These are phyloP conservation scores for Phylloporus sp. DNA, from an alignment of 768 basidiomycete genomes.

Conservation along the genomic window DNA sequence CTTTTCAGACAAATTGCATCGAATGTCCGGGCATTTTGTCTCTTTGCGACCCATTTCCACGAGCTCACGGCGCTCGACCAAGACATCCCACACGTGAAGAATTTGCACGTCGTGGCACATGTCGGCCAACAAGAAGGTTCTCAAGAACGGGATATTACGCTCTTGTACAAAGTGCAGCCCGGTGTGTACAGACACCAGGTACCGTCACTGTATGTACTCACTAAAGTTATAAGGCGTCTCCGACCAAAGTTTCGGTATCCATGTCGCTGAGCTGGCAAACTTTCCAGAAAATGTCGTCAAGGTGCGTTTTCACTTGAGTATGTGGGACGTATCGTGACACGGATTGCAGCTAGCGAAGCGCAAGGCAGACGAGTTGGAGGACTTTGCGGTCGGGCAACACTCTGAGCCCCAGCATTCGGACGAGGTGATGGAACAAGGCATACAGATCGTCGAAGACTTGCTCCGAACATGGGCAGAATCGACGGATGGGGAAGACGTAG, in stretches of 20 bases:
- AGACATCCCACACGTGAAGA: slow-evolving; percentile 82
- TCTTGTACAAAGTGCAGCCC: slow-evolving; percentile 71
- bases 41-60: slow-evolving; percentile 98
- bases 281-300: slow-evolving; percentile 94
- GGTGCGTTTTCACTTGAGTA: slow-evolving; percentile 35
- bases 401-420: slow-evolving; percentile 45
- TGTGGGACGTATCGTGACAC: background rate
- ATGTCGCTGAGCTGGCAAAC: slow-evolving; percentile 95
- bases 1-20: slow-evolving; percentile 81
- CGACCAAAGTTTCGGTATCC: slow-evolving; percentile 98
- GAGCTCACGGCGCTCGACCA: slow-evolving; percentile 92
- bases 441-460: slow-evolving; percentile 75
- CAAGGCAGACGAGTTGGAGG: slow-evolving; percentile 89
- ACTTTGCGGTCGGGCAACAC: slow-evolving; percentile 55
- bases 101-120: slow-evolving; percentile 93
- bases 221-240: slow-evolving; percentile 59
- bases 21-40: slow-evolving; percentile 76
- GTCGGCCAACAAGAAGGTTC: slow-evolving; percentile 51
- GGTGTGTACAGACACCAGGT: slow-evolving; percentile 45
- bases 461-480: slow-evolving; percentile 61
- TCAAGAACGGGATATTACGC: slow-evolving; percentile 72
- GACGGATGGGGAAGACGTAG: slow-evolving; percentile 39
- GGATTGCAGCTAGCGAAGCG: slow-evolving; percentile 71
- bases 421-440: slow-evolving; percentile 72
- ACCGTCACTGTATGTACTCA: background rate